Evolutionary conservation across 768 basidiomycete species (phyloP), one percentile per base, ranked within the genome.

Genomic region (Auriscalpium microsporum): DNA sequence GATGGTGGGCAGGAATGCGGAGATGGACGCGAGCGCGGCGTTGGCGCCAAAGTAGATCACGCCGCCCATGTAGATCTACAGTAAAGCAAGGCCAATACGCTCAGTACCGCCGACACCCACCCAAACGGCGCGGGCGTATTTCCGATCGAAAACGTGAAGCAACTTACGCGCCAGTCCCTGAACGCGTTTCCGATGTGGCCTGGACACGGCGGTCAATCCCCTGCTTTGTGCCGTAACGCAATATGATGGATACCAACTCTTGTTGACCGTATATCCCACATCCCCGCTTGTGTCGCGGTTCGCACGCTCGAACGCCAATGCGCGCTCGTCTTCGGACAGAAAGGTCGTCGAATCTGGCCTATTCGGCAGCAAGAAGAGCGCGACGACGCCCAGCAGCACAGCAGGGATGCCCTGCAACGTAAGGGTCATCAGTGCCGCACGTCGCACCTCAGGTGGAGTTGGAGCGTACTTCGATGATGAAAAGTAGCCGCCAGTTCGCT

Each of bases 1-100:
- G 62, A 92, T 88, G 2, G 88, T 91, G 2, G 90, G 90, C 53
- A 93, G 70, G 71, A 93, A 93, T 0, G 88, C 87, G 21, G 84
- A 83, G 37, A 86, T 86, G 9, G 88, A 86, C n/a, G 86, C 83
- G 14, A 90, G 71, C 19, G 87, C 84, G 50, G 79, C 80, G 63
- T 90, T 90, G 50, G 87, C 70, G 34, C 86, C 87, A 64, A 90
- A 89, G 67, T 88, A 90, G 57, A 90, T 82, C 33, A 83, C 77
- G 0, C 89, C 89, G 0, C 75, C 87, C 8, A 72, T 63, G 61
- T 87, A 85, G 35, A 83, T 73, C 83, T 83, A 55, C n/a, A n/a
- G n/a, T n/a, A n/a, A n/a, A n/a, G 28, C 28, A 28, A 23, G 10
- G n/a, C 48, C 40, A 5, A 45, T 56, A 2, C 17, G 33, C 40